Base-by-base conservation (phyloP, 495 filamentous ascomycete genomes). In the Talaromyces trachyspermus region DNA sequence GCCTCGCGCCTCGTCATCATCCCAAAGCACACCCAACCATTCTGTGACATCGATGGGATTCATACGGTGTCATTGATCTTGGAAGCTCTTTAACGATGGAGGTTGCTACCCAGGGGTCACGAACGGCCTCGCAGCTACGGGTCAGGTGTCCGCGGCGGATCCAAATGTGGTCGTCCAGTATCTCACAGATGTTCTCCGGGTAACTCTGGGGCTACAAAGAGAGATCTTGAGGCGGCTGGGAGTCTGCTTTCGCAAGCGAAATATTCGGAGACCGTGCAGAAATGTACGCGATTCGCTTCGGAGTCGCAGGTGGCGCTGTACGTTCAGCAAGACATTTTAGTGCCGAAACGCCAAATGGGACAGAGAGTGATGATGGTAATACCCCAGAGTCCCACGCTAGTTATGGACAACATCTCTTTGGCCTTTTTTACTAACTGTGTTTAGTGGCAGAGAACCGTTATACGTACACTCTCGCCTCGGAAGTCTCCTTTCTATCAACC, bases 231-330 rank as follows among this genome's bases (percentile, higher is more conserved):
- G 62, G 70, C 74, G 18, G 69, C 76, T 35, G 89, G 86, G 37
- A 95, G 88, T 63, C 72, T 97, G 59, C 77, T 99, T 39, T 91
- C 88, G 14, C 71, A 78, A 49, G 60, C 69, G 6, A 78, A 72
- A 45, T 76, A 84, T 54, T 65, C 70, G 27, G 90, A 97, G 46
- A 97, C 92, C 0, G 67, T 89, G 20, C 82, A 88, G 56, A 76
- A 89, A 67, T 95, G 91, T 65, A 83, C 79, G 51, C 81, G 91
- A 55, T 99, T 95, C 63, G 88, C 89, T 40, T 79, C 82, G 22
- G 92, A 96, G 65, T 70, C 85, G 39, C 88, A 95, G 70, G 77
- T 84, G 30, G 88, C 84, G 20, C 68, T 99, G 41, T 97, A 95
- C 65, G 84, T 94, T 49, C 84, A 88, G 57, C 95, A 95, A 66